Percentiles rank a stretch among this genome's conserved stretches.
phyloP scores from a whole-genome alignment of 257 asterid genomes.

The Plantago elongata region DNA sequence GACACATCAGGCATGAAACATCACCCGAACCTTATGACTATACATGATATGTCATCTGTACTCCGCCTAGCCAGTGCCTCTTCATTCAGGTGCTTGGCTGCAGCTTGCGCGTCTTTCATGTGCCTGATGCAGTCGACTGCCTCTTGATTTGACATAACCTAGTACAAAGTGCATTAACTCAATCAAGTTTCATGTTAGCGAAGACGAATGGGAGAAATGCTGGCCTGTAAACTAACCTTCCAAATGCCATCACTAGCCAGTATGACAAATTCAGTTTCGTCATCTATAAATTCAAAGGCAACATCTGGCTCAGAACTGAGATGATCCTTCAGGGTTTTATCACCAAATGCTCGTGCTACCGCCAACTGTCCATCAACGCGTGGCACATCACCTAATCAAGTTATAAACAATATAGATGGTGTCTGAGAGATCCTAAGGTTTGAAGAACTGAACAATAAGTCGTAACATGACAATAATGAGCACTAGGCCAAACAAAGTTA shows the following conservation, averaged over 20 bases:
- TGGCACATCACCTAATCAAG: conserved; percentile 67
- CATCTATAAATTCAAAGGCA: conserved; percentile 50
- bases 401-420: too few species aligned
- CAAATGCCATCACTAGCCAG: conserved; percentile 96
- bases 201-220: too few species aligned
- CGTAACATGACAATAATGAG: neutral
- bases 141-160: conserved; percentile 92
- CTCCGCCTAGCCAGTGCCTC: conserved; percentile 71
- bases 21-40: conserved; percentile 68
- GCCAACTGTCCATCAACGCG: conserved; percentile 95
- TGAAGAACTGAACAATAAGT: too few species aligned
- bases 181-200: neutral
- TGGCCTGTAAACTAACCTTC: conserved; percentile 41
- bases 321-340: conserved; percentile 79
- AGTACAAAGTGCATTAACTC: neutral
- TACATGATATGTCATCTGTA: conserved; percentile 70
- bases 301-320: conserved; percentile 89
- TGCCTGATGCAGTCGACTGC: conserved; percentile 72
- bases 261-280: conserved; percentile 59
- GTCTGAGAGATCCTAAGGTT: too few species aligned
- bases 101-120: conserved; percentile 56
- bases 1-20: neutral
- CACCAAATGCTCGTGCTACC: conserved; percentile 97
- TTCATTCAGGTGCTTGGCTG: conserved; percentile 65
- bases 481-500: neutral